Evolutionary conservation across 1,139 yeast genomes (phyloP).

Genomic region (Hanseniaspora sp.): DNA sequence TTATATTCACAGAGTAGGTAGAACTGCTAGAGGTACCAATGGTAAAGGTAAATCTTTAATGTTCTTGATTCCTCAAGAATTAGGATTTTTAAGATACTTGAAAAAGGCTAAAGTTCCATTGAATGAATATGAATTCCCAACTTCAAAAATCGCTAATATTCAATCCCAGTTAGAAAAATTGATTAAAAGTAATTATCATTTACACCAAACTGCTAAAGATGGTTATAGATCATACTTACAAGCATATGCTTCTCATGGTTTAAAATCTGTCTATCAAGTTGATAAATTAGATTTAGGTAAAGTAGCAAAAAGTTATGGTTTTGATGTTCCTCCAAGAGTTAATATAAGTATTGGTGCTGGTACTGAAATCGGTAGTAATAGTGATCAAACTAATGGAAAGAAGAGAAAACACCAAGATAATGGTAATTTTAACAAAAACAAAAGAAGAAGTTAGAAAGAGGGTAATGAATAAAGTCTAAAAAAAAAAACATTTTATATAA

Average conservation of each 20-base stretch:
- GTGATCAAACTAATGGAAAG: conserved; percentile 7
- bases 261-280: conserved; percentile 90
- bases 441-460: conserved; percentile 1
- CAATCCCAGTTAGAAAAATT: conserved; percentile 87
- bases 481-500: no score
- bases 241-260: conserved; percentile 92
- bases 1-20: conserved; percentile 93
- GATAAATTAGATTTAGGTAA: conserved; percentile 87
- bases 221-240: conserved; percentile 94
- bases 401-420: conserved; percentile 10
- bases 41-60: conserved; percentile 90
- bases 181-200: conserved; percentile 82
- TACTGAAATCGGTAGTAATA: conserved; percentile 53
- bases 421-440: conserved; percentile 3
- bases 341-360: conserved; percentile 56
- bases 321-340: conserved; percentile 91
- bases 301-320: conserved; percentile 92
- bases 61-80: conserved; percentile 88
- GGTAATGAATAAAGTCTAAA: background rate
- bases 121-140: conserved; percentile 92
- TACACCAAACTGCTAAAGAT: conserved; percentile 92
- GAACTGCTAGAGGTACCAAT: conserved; percentile 90
- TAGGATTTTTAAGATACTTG: conserved; percentile 85
- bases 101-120: conserved; percentile 95
- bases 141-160: conserved; percentile 85